Base-by-base conservation (phyloP, 257 asterid genomes). In the Solanum lignicaule region DNA sequence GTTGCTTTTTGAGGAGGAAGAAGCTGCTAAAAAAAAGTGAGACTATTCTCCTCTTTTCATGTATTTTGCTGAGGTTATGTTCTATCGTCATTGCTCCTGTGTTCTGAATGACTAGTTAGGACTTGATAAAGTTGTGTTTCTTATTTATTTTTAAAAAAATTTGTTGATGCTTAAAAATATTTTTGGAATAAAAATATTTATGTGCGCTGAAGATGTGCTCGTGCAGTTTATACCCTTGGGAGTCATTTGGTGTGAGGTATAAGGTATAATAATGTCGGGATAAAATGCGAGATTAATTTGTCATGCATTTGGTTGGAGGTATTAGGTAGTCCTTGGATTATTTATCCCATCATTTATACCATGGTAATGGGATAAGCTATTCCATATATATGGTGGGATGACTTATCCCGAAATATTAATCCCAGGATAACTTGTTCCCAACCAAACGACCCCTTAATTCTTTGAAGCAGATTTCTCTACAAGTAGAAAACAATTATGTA, bases 1-100 rank as follows among this genome's bases (percentile, higher is more conserved):
- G 90, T 94, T 94, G 91, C 99, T 97, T 66, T 95, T 96, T 90
- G 99, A 94, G 94, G 99, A 97, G 92, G 99, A 96, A 91, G 99
- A 97, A 90, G 98, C 98, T 86, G 97, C 94, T 87, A 92, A 94
- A 89, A 93, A 91, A 91, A 92, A 98, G 99, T 97, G 83, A 72
- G 35, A 27, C 89, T 81, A 41, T 46, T 78, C 65, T 81, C 13
- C 0, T 14, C 23, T 81, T 46, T 46, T 46, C 66, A 29, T 81
- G 36, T 79, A 39, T 78, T 78, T 25, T 78, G 20, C 25, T 43
- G 85, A 79, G 85, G 10, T 43, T 79, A 79, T 79, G 85, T n/a
- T 15, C 38, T 43, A 27, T 43, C 66, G 23, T 79, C 16, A 1
- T 81, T 81, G 85, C 85, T 46, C 66, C 29, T 81, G 20, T 81